Base-by-base conservation (phyloP, 2,329 filamentous ascomycete genomes). In the Furcasterigmium furcatum region DNA sequence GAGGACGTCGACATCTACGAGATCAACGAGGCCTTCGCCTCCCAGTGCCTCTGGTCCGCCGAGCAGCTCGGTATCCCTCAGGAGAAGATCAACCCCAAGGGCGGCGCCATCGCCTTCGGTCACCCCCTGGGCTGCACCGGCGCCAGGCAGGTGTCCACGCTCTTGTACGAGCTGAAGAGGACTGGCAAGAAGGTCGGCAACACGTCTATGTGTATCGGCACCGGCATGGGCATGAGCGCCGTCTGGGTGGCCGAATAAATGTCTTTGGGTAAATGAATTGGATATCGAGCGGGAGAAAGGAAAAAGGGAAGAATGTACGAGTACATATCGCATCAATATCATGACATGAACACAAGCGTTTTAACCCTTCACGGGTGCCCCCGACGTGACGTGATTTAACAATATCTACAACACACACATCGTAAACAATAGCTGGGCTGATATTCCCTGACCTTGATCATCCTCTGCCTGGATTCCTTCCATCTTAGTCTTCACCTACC, bases 1-100 rank as follows among this genome's bases (percentile, higher is more conserved):
- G 86, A 95, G 46, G 92, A 97, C 56, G 90, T 99, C 24, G 94
- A 97, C 65, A 92, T 97, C 62, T 97, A 82, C 62, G 94, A 99
- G 80, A 96, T 99, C 79, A 99, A 99, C 76, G 94, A 99, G 80
- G 94, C 94, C 1, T 99, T 99, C 67, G 94, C 94, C 25, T 88
- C 83, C 52, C 92, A 97, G 78, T 96, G 90, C 68, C 69, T 97
- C 55, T 97, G 88, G 87, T 96, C 91, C 68, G 82, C 88, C 52
- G 88, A 94, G 60, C 85, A 96, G 75, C 80, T 99, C 19, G 86
- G 85, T 38, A 71, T 99, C 22, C 87, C 90, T 44, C 63, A 77
- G 50, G 85, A 88, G 54, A 97, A 96, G 80, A 84, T 99, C 63
- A 97, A 97, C 74, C 92, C 92, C 58, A 96, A 96, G 79, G 94